Percentiles rank a stretch among this genome's conserved stretches.
Conservation (phyloP, 148 eudicot species). For the Heliamphora exappendiculata region DNA sequence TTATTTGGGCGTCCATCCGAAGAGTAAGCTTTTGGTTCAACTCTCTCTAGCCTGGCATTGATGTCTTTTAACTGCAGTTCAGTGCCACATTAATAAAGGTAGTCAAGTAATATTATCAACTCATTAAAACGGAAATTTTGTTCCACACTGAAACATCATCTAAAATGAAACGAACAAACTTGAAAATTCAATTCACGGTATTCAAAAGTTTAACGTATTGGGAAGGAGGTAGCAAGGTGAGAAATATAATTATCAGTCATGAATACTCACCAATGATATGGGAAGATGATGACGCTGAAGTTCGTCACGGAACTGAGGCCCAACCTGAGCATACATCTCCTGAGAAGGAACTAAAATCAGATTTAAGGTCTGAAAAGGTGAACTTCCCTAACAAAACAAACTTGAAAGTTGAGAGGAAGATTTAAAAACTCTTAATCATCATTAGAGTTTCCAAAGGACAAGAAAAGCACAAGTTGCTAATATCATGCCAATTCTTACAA, state of each 20-base stretch:
- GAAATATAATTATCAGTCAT: not conserved
- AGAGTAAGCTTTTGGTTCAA: constrained; percentile 71
- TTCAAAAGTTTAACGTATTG: not conserved
- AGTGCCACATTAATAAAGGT: not conserved
- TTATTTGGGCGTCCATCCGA: constrained; percentile 48
- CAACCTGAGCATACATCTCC: constrained; percentile 93
- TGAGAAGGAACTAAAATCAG: constrained; percentile 21
- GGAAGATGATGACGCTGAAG: constrained; percentile 83
- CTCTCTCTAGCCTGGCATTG: constrained; percentile 75
- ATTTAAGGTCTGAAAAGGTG: not conserved
- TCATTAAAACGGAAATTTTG: not conserved
- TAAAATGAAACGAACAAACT: not conserved
- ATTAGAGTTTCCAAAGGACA: not conserved
- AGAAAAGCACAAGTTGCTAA: not conserved
- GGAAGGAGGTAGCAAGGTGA: not conserved
- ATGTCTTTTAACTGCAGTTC: constrained; percentile 71
- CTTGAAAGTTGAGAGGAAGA: not conserved
- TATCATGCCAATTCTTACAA: not conserved
- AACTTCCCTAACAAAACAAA: not conserved
- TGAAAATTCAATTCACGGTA: not conserved
- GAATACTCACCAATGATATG: constrained; percentile 49
- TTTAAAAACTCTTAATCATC: not conserved
- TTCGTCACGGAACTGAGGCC: constrained; percentile 87
- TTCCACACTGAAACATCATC: not conserved
- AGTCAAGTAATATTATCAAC: too few species aligned